phyloP scores from a whole-genome alignment of 148 eudicot genomes.

The Fagopyrum tataricum region DNA sequence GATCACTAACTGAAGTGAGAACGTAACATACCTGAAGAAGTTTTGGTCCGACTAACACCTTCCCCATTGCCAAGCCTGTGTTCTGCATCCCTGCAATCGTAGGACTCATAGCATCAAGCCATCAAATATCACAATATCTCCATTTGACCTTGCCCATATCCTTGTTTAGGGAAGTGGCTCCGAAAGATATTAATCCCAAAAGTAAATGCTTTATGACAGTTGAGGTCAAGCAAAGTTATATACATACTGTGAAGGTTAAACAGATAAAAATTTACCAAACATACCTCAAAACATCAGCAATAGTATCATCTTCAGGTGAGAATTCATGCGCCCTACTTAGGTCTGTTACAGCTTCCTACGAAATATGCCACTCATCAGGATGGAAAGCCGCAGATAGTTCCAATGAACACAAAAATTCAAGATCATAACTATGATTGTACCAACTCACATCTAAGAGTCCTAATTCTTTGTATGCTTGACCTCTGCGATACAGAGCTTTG shows the following conservation, averaged over 20 bases:
- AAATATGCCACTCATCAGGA: not conserved
- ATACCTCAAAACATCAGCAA: slow-evolving; percentile 81
- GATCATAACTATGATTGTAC: not conserved
- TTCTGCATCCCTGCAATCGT: slow-evolving; percentile 47
- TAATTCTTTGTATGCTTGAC: slow-evolving; percentile 82
- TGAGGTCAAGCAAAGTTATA: not conserved
- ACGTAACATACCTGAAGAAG: slow-evolving; percentile 43
- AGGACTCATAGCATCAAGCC: slow-evolving; percentile 3
- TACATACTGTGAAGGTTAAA: not conserved
- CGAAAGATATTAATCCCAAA: not conserved
- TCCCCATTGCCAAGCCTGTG: slow-evolving; percentile 34
- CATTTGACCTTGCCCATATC: not conserved
- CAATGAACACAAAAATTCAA: not conserved
- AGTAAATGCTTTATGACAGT: not conserved
- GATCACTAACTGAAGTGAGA: not conserved
- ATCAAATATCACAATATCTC: not conserved
- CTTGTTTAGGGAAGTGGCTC: not conserved
- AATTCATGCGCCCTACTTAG: slow-evolving; percentile 73
- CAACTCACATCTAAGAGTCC: slow-evolving; percentile 65
- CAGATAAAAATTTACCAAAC: not conserved
- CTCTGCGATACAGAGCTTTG: slow-evolving; percentile 91
- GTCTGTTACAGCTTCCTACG: slow-evolving; percentile 76
- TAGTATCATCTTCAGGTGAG: slow-evolving; percentile 89
- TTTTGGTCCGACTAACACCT: slow-evolving; percentile 35
- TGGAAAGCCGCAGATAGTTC: slow-evolving; percentile 16